Base-by-base conservation (phyloP, 257 asterid genomes). In the Rhazya stricta region DNA sequence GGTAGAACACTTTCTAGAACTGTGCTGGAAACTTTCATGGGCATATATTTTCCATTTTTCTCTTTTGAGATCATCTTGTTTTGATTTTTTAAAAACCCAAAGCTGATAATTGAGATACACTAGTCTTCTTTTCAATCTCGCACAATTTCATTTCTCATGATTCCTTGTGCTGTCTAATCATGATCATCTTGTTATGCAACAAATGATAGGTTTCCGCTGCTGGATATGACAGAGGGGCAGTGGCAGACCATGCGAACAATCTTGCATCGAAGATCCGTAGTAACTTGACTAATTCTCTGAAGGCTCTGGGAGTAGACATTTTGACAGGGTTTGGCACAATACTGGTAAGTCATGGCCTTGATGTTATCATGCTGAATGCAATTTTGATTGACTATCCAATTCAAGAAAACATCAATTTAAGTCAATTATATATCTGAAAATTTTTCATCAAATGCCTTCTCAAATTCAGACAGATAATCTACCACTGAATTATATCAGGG, bases 181-280 rank as follows among this genome's bases (percentile, higher is more conserved):
- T 66, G 0, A 37, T 37, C 30, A 9, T 66, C 16, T 66, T 18
- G 6, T 21, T 36, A 37, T 66, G 71, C 71, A 66, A 66, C 32
- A 69, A 74, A 84, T 82, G 70, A 74, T 72, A 94, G 99, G 97
- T 92, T 76, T 89, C 91, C 74, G 99, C 96, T 45, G 97, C 96
- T 76, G 91, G 95, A 72, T 94, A 94, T 84, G 94, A 92, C 79
- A 87, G 99, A 77, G 97, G 90, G 78, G 94, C 83, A 76, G 99
- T 94, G 48, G 97, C 97, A 72, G 97, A 94, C 78, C 97, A 94
- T 81, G 99, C 99, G 7, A 92, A 83, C 83, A 89, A 88, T 82
- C 78, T 94, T 87, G 97, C 99, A 74, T 85, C 96, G 50, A 94
- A 94, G 82, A 94, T 94, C 45, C 86, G 99, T 79, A 81, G 77